Conservation (phyloP, 2,329 filamentous ascomycete genomes). For the Fusarium sp. region DNA sequence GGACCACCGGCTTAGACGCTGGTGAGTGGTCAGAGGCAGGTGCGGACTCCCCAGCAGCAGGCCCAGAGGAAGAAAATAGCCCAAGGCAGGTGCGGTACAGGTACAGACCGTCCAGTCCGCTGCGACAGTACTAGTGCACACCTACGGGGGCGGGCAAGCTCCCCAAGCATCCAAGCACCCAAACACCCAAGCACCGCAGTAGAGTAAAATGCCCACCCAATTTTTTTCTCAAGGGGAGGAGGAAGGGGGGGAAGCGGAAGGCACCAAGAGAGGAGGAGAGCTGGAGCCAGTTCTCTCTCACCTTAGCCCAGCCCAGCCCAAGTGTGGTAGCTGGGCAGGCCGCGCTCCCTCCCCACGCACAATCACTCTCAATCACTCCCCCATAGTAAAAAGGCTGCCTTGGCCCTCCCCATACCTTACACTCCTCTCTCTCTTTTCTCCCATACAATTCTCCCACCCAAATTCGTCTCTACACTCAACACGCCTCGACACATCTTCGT, state of each 20-base stretch:
- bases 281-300: slow-evolving; percentile 27
- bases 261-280: slow-evolving; percentile 23
- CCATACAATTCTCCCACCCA: slow-evolving; percentile 72
- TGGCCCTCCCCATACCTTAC: slow-evolving; percentile 67
- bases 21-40: slow-evolving; percentile 44
- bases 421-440: slow-evolving; percentile 67
- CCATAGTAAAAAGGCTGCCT: slow-evolving; percentile 75
- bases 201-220: slow-evolving; percentile 45
- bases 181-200: slow-evolving; percentile 36
- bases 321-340: slow-evolving; percentile 49
- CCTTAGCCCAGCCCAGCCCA: slow-evolving; percentile 34
- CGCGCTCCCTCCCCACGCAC: slow-evolving; percentile 57
- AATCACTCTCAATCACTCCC: slow-evolving; percentile 76
- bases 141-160: slow-evolving; percentile 26
- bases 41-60: slow-evolving; percentile 39
- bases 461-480: slow-evolving; percentile 60
- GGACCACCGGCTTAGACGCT: slow-evolving; percentile 34
- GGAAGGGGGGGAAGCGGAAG: slow-evolving; percentile 20
- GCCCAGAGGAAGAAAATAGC: slow-evolving; percentile 30
- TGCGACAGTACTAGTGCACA: slow-evolving; percentile 46
- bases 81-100: slow-evolving; percentile 41
- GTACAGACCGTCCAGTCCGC: slow-evolving; percentile 27
- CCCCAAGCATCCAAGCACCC: slow-evolving; percentile 13
- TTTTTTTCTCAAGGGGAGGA: slow-evolving; percentile 41
- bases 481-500: slow-evolving; percentile 56